A percentile compares a stretch with the other conserved stretches of the same genome.
Conservation (phyloP, 805 yeast genomes). For the Zygoascus flipseniorum region DNA sequence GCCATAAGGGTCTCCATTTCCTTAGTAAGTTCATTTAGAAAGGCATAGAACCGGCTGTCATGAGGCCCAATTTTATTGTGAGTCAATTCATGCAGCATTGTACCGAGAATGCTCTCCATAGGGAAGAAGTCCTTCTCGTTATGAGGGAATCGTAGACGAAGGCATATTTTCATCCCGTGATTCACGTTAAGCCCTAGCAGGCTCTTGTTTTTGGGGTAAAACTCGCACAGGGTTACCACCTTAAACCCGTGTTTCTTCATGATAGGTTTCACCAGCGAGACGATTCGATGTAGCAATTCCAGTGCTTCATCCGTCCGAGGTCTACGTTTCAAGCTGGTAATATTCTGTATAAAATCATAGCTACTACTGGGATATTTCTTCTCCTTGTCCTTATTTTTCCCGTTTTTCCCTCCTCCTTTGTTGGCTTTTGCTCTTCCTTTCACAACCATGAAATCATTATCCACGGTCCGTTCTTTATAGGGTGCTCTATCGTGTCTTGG, state of each 20-base stretch:
- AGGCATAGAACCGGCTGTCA: slow-evolving; percentile 57
- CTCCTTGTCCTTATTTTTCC: not conserved
- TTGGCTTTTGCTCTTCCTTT: not conserved
- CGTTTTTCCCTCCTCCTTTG: not conserved
- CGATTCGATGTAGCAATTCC: slow-evolving; percentile 57
- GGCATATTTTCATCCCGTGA: slow-evolving; percentile 59
- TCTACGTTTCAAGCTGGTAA: slow-evolving; percentile 39
- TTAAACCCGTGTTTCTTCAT: slow-evolving; percentile 59
- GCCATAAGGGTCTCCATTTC: slow-evolving; percentile 35
- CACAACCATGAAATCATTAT: not conserved
- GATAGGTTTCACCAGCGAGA: slow-evolving; percentile 63
- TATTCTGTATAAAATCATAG: slow-evolving; percentile 12
- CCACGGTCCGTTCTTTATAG: not conserved
- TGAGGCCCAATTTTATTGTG: slow-evolving; percentile 81
- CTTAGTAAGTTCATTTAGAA: slow-evolving; percentile 51
- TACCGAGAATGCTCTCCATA: slow-evolving; percentile 57
- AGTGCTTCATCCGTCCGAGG: slow-evolving; percentile 43
- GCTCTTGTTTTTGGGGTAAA: slow-evolving; percentile 60
- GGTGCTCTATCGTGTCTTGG: not conserved
- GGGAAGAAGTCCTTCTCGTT: slow-evolving; percentile 51
- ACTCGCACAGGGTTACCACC: slow-evolving; percentile 66
- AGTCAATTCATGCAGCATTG: slow-evolving; percentile 80
- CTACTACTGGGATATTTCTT: not conserved
- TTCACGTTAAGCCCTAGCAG: slow-evolving; percentile 80
- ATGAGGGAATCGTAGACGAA: slow-evolving; percentile 56